A percentile compares a stretch with the other conserved stretches of the same genome.
These are phyloP conservation scores for Coemansia sp. DNA, from an alignment of 192 early-diverging fungal genomes.

Conservation along the genomic window DNA sequence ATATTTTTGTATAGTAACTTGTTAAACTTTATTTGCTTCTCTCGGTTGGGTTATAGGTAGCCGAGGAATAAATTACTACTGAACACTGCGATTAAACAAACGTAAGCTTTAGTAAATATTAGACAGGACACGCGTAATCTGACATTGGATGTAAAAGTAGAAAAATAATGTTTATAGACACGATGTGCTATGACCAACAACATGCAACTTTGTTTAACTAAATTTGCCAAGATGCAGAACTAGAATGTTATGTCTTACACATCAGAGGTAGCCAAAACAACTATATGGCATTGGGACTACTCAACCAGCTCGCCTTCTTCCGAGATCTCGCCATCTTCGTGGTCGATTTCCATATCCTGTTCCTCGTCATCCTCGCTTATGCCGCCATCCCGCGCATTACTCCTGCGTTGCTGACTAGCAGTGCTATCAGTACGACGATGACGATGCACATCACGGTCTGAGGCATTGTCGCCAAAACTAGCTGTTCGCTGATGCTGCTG, in stretches of 20 bases:
- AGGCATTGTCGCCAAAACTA: conserved; percentile 25
- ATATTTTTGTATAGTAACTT: background rate
- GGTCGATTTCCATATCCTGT: conserved; percentile 40
- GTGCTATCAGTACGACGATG: background rate
- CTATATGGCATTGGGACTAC: background rate
- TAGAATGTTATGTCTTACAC: no score
- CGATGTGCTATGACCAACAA: no score
- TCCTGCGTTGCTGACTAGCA: background rate
- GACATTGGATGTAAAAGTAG: no score
- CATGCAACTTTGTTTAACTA: no score
- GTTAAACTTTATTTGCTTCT: no score
- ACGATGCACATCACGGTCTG: background rate
- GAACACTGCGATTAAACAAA: no score
- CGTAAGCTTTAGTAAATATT: no score
- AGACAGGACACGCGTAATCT: no score
- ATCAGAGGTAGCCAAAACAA: no score
- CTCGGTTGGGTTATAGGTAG: background rate
- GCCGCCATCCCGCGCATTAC: background rate
- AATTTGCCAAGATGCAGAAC: no score
- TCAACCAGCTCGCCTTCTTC: conserved; percentile 50
- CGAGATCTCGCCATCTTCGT: conserved; percentile 39
- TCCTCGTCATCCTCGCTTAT: conserved; percentile 26
- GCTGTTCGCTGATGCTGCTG: conserved; percentile 28
- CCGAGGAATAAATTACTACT: no score
- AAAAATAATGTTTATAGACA: background rate